Evolutionary conservation across 192 early-diverging fungal species (phyloP), one percentile per base, ranked within the genome.

Genomic region (Obelidium mucronatum): DNA sequence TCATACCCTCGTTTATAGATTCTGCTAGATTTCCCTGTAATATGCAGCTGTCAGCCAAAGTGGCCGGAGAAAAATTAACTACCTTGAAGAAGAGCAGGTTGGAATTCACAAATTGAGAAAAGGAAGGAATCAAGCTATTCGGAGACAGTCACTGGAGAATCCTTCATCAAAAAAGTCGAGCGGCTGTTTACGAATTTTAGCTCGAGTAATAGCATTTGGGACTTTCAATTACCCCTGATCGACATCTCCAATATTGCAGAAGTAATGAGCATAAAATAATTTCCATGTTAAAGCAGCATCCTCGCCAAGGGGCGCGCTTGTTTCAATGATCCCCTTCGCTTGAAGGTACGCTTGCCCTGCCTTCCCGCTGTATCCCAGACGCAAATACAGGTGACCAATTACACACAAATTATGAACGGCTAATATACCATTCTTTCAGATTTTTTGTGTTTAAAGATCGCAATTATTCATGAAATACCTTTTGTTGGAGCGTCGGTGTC

Each of bases 311-410:
- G 55, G 13, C 64, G 60, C 11, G 82, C 74, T 17, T 85, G 40
- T 24, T 82, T 82, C 77, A 22, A 81, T 59, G 40, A 83, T 51
- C 17, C 71, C 69, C 48, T 87, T 83, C 5, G 82, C 86, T 36
- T 87, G 83, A 26, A 79, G 68, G 35, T 91, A 82, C 1, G 90
- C 87, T 22, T 82, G 66, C 17, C 86, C 87, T 3, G 91, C 90
- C 76, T 92, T 91, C 2, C 91, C 92, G 2, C 92, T 90, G 77
- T 95, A 93, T 8, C 93, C 93, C 8, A 95, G 62, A 22, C 75
- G 76, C 4, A 88, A 58, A 71, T 93, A 94, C 1, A 81, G 83
- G 19, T 81, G 63, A 17, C 85, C 88, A 35, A 94, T 87, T 4
- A 81, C 75, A 11, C 82, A 72, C 33, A 80, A 88, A 6, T 82